Evolutionary conservation across 257 asterid genomes (phyloP), one percentile per base, ranked within the genome.

Genomic region (Solanum paucissectum): DNA sequence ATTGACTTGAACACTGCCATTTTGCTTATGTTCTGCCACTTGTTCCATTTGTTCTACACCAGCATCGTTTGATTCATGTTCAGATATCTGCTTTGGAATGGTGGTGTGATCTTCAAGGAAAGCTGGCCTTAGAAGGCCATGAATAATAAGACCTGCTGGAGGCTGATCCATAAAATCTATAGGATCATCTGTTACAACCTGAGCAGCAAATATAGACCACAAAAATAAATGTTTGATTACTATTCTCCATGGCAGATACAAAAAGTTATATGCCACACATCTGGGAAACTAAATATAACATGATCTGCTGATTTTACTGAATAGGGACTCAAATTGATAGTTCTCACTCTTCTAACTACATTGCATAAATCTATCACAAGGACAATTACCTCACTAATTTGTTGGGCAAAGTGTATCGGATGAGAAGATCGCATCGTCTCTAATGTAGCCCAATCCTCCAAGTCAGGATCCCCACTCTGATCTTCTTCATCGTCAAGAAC

Each of bases 101-200:
- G 91, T 93, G 20, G 94, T 83, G 83, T 94, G 96, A 88, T 97
- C 99, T 92, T 97, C 99, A 44, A 94, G 90, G 90, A 93, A 93
- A 44, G 99, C 98, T 87, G 98, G 96, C 88, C 99, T 95, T 87
- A 97, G 88, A 90, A 97, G 91, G 88, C 99, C 99, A 85, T 96
- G 98, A 85, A 95, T 93, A 40, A 95, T 95, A 88, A 97, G 95
- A 83, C 99, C 99, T 73, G 95, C 94, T 37, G 98, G 92, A 73
- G 98, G 98, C 91, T 94, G 99, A 83, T 95, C 98, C 99, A 97
- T 95, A 89, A 92, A 92, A 93, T 97, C 98, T 71, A 97, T 91
- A 58, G 99, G 98, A 90, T 93, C 95, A 87, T 93, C 99, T 75
- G 95, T 91, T 38, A 94, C 95, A 13, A 91, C 98, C 99, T 95